Base-by-base conservation (phyloP, 176 grass and related monocot genomes). In the Lolium multiflorum region DNA sequence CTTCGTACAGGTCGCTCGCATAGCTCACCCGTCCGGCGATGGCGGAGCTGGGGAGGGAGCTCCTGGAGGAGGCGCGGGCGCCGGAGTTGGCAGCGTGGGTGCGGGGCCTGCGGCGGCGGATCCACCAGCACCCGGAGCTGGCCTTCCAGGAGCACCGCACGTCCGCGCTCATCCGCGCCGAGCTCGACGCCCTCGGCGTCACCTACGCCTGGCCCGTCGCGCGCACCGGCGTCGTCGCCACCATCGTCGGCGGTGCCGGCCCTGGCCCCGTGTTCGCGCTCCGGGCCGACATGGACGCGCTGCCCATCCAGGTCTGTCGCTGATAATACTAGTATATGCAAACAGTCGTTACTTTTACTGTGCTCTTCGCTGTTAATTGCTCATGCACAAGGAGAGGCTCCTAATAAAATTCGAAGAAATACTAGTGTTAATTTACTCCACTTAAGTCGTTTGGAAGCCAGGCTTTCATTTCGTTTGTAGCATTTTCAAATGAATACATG, bases 101-200 rank as follows among this genome's bases (percentile, higher is more conserved):
- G 26, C 26, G 26, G 0, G 26, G 26, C 63, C 63, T 66, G 63
- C 63, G 63, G 5, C 63, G 63, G 14, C 63, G 2, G 63, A 66
- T 66, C 63, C 63, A 66, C 63, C 63, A 66, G 26, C 63, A 66
- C 63, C 63, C 63, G 26, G 63, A 66, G 66, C 66, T 70, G 16
- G 66, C 66, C 66, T 70, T 70, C 66, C 35, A 70, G 66, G 66
- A 70, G 66, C 66, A 70, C 37, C 66, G 66, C 66, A 70, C 66
- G 16, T 70, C 66, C 8, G 17, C 66, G 66, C 66, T 70, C 37
- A 17, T 70, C 17, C 66, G 66, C 37, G 66, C 66, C 66, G 66
- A 70, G 66, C 37, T 70, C 35, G 66, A 41, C 3, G 66, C 66
- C 66, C 35, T 70, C 37, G 66, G 8, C 66, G 16, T 41, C 16